Evolutionary conservation across 139 green algal species (phyloP), one percentile per base, ranked within the genome.

Genomic region (Micractinium conductrix): DNA sequence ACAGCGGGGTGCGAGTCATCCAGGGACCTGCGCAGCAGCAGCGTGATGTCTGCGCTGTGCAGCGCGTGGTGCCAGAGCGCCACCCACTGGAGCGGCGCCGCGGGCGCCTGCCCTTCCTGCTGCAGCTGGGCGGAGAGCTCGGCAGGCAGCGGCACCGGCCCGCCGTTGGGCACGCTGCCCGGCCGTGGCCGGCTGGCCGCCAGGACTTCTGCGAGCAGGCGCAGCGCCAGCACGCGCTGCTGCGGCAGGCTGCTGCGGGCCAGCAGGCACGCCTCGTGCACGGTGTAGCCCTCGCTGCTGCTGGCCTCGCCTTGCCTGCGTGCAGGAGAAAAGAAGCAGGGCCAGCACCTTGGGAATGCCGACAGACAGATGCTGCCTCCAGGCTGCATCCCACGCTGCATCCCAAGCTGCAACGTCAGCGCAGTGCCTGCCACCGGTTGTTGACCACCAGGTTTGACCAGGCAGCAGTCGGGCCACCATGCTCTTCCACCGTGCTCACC

Each of bases 221-320:
- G 83, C 69, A 95, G 86, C 21, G 85, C 92, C 30, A 89, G 82
- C 45, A 83, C 72, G 4, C 93, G 85, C 81, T 96, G 93, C 40
- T 86, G 76, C 14, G 87, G 79, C 76, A 92, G 74, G 8, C 68
- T 65, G 79, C 87, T 93, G 50, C 93, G 80, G 4, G 88, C 85
- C 67, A 96, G 88, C 78, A 91, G 75, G 79, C 91, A 84, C 71
- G 91, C 85, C 84, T 96, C 93, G 0, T 76, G 83, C 30, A 92
- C 19, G 12, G 73, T 94, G 85, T 96, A 94, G 33, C 93, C 91
- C 33, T 89, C 55, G 0, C 81, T 28, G 40, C 60, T 28, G 6
- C 2, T 50, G 33, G 50, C 74, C 10, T 30, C 74, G 19, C 45
- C 45, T 19, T 48, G 53, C 75, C 76, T 82, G 76, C 76, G 35